Base-by-base conservation (phyloP, 176 grass and related monocot genomes). In the Ananas comosus region DNA sequence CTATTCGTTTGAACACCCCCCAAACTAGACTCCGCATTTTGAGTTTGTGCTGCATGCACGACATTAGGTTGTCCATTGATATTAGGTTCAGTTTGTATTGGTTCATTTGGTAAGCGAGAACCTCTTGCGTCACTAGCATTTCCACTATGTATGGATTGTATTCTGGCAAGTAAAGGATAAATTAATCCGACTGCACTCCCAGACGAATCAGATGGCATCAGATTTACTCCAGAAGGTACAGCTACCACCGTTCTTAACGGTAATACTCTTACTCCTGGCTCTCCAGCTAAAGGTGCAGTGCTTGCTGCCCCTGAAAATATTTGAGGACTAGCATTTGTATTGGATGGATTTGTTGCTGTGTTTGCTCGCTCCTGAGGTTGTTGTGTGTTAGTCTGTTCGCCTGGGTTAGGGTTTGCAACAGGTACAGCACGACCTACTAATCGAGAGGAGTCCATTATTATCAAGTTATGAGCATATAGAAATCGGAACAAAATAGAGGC, bases 221-320 rank as follows among this genome's bases (percentile, higher is more conserved):
- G 82, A 59, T 64, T 76, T 53, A 82, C 80, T 24, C 85, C 82
- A 83, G 79, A 66, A 78, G 86, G 94, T 86, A 93, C 83, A 17
- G 89, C 74, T 78, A 90, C 85, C 72, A 86, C 76, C 75, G 89
- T 88, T 82, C 87, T 85, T 79, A 83, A 78, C n/a, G 84, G 89
- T 70, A 92, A 65, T 53, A 93, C 48, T 77, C 94, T 85, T 61
- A 90, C 73, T 90, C 87, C 89, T 81, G 84, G 79, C 28, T 87
- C 94, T 73, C 81, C 82, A 77, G 86, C 51, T 81, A 87, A 61
- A 69, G 89, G 68, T 76, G 81, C 18, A 76, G 59, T 70, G 67
- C 76, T 76, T 74, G 72, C 3, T 76, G 75, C 53, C 72, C 83
- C 78, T 63, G 88, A 72, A 85, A 85, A 84, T 74, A 64, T 70